Evolutionary conservation across 2,329 filamentous ascomycete genomes (phyloP), one percentile per base, ranked within the genome.

Genomic region (Alternaria consortialis): DNA sequence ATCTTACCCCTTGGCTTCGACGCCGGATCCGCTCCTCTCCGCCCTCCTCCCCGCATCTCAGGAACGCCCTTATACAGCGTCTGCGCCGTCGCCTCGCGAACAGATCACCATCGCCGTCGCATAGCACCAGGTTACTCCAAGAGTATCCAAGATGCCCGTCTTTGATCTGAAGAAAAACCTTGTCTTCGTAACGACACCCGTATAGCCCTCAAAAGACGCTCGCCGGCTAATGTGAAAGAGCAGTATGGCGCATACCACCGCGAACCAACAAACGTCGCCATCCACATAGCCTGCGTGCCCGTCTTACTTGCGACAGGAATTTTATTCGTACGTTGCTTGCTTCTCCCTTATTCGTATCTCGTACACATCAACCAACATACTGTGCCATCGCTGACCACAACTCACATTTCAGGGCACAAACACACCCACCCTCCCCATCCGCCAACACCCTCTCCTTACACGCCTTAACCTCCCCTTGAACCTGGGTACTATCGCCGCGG

Each of bases 191-290:
- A 50, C 11, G 32, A 13, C 46, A n/a, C 46, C 46, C 1, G 46
- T 17, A 37, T 32, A 53, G 37, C 25, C 17, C 29, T 39, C 5
- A 36, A 34, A 13, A n/a, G 46, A 42, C 32, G 46, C 32, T 36
- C 32, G 17, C 20, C 34, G 13, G 46, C 46, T 50, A 50, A 50
- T 37, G 20, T 37, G 47, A 27, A 60, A 17, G 27, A 4, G 32
- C 55, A 94, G 91, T 95, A 95, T 82, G 92, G 91, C 77, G 87
- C 91, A 60, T 94, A 94, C 77, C 92, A 95, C 79, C 88, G 91
- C 75, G 88, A 94, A 78, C 82, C 86, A 85, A 83, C 90, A 78
- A 95, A 95, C 75, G 81, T 94, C 60, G 84, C 83, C 65, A 94
- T 95, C 70, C 92, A 95, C 79, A 90, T 93, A 81, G 81, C 87